Evolutionary conservation across 2,329 filamentous ascomycete species (phyloP).

Genomic region (Aureobasidium sp.): DNA sequence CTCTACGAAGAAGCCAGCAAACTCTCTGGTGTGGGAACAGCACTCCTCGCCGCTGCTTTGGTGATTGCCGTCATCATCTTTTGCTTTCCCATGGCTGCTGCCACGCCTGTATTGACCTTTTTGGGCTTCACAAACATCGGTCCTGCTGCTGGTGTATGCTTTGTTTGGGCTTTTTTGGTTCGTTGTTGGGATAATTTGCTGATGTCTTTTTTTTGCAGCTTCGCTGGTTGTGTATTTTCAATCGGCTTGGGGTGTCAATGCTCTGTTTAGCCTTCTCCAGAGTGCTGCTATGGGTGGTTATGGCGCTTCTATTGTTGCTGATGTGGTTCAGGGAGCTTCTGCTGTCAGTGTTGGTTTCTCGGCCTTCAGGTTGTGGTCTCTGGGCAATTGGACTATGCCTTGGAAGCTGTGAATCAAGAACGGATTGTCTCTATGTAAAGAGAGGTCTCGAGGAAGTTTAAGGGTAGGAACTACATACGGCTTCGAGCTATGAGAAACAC

Average conservation of each 20-base stretch:
- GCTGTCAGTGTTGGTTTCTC: not conserved
- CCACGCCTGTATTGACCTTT: not conserved
- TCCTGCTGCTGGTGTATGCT: not conserved
- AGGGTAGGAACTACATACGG: not conserved
- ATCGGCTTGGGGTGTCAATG: conserved; percentile 20
- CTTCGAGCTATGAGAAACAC: not conserved
- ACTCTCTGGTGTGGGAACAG: not conserved
- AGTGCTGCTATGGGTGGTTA: conserved; percentile 29
- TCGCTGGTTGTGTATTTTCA: conserved; percentile 15
- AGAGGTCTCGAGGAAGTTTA: no score
- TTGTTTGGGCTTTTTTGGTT: not conserved
- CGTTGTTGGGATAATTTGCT: no score
- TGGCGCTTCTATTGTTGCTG: conserved; percentile 21
- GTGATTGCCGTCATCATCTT: not conserved
- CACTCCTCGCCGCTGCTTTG: not conserved
- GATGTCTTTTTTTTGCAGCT: no score
- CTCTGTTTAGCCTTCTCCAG: conserved; percentile 22
- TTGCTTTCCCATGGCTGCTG: not conserved
- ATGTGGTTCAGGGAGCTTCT: conserved; percentile 18
- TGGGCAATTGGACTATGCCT: not conserved
- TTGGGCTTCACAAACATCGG: not conserved
- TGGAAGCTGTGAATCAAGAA: not conserved
- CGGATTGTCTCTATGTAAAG: no score
- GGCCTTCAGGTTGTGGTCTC: not conserved
- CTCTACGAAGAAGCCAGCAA: conserved; percentile 5